Evolutionary conservation across 208 protist genomes (phyloP), one percentile per base, ranked within the genome.

Genomic region (Leishmania guyanensis): DNA sequence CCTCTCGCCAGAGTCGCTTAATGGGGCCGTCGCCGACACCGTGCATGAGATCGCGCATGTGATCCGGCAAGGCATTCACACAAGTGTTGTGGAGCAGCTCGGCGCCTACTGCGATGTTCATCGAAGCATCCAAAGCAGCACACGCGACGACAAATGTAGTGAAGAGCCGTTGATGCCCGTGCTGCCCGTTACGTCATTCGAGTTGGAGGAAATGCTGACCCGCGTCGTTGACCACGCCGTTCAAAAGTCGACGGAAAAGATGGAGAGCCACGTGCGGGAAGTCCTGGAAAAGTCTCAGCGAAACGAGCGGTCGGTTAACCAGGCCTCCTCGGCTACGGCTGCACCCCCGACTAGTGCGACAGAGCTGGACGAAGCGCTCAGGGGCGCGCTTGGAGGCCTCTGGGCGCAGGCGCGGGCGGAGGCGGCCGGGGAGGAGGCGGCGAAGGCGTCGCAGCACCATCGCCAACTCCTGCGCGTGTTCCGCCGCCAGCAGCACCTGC

Each of bases 21-120:
- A 80, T 26, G 46, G 58, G 5, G 70, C 71, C 1, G 53, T 75
- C 1, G 54, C 77, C 2, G 33, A 54, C 39, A 39, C 78, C 0
- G 58, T 82, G 46, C 54, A 76, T 9, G 78, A 70, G 20, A 51
- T 86, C 4, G 65, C 78, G 2, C 43, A 54, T 5, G 51, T 60
- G 0, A 26, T 86, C 22, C 73, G 74, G 12, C n/a, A 80, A 4
- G n/a, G 50, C 36, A 80, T 86, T 29, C 58, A 82, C 6, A 33
- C 50, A 3, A 86, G 48, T 54, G 66, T 86, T 33, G 22, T 65
- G 17, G 6, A 82, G 53, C 82, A 86, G 73, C 78, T 86, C 12
- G 82, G 82, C 78, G 69, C 58, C 58, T 86, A 86, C 82, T 86
- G 82, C 58, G 82, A 86, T 48, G 78, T 86, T n/a, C 64, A 69